Base-by-base conservation (phyloP, 495 filamentous ascomycete genomes). In the Stereocaulon alpinum region DNA sequence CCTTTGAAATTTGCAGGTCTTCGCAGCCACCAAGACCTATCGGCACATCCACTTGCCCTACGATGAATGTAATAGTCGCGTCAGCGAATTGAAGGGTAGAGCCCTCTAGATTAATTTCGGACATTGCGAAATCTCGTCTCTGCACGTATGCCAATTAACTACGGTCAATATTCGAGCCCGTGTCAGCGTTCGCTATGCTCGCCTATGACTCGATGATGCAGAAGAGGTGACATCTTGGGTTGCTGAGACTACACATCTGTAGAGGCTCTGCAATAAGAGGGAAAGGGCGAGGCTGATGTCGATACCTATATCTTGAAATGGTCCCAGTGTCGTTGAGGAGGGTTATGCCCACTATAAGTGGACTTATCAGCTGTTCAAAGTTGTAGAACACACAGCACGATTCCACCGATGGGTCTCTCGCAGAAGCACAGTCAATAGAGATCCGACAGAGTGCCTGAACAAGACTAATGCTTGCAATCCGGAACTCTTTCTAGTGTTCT, bases 291-390 rank as follows among this genome's bases (percentile, higher is more conserved):
- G 27, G 40, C 52, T 63, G 57, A 9, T 56, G 27, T 53, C 40
- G 58, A 43, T 61, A 30, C 42, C 24, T 49, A 40, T 61, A 24
- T 18, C 43, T 48, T 30, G 32, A 18, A 17, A 56, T 22, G 7
- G 58, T 63, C 52, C 61, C 30, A 14, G 57, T 54, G 15, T 27
- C n/a, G 43, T 49, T 42, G 24, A 63, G 58, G 44, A 63, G 56
- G 22, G 40, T 22, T 41, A 49, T 60, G 24, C 61, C 61, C 29
- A 61, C 61, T 20, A 61, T 63, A 27, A 61, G 24, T 37, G 48
- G 34, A 37, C 47, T 40, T 3, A 27, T 47, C 12, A 56, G 48
- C 6, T 27, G 27, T 32, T 48, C 18, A 17, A 61, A 49, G 5
- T 56, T 30, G 18, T 51, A 48, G 37, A 43, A 61, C 12, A 45